Evolutionary conservation across 1,139 yeast species (phyloP).

Genomic region (Geotrichum macrosporum): DNA sequence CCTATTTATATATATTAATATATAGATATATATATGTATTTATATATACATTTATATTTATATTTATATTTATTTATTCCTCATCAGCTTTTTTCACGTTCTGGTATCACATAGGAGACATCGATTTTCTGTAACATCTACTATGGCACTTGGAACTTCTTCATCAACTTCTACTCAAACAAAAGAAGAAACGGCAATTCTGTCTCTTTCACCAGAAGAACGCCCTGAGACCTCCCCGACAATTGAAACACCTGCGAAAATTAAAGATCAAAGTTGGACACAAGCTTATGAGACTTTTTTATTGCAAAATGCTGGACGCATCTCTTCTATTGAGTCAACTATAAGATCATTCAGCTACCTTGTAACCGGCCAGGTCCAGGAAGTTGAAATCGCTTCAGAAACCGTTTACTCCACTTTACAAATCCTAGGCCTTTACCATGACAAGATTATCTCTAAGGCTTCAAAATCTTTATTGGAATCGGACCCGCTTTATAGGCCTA

Average conservation of each 20-base stretch:
- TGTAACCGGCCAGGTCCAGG: constrained; percentile 42
- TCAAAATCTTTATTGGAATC: constrained; percentile 25
- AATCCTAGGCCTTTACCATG: constrained; percentile 41
- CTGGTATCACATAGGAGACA: too few species aligned
- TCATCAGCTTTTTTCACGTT: too few species aligned
- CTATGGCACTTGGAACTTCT: not conserved
- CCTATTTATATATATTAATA: too few species aligned
- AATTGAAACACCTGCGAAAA: not conserved
- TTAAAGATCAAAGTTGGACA: constrained; percentile 26
- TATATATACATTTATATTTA: too few species aligned
- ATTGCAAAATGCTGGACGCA: constrained; percentile 39
- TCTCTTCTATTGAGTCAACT: constrained; percentile 40
- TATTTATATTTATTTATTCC: too few species aligned
- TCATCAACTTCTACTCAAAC: not conserved
- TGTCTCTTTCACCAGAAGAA: not conserved
- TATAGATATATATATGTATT: too few species aligned
- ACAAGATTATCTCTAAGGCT: constrained; percentile 37
- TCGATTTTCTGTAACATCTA: not conserved
- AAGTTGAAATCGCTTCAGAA: constrained; percentile 41
- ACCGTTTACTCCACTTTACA: constrained; percentile 36
- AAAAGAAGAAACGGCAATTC: not conserved
- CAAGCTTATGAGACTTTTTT: constrained; percentile 33
- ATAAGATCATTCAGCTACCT: constrained; percentile 39
- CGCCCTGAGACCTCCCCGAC: not conserved
- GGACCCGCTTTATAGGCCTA: constrained; percentile 27